Evolutionary conservation across 2,329 filamentous ascomycete genomes (phyloP), one percentile per base, ranked within the genome.

Genomic region (Arthrobotrys pseudoclavata): DNA sequence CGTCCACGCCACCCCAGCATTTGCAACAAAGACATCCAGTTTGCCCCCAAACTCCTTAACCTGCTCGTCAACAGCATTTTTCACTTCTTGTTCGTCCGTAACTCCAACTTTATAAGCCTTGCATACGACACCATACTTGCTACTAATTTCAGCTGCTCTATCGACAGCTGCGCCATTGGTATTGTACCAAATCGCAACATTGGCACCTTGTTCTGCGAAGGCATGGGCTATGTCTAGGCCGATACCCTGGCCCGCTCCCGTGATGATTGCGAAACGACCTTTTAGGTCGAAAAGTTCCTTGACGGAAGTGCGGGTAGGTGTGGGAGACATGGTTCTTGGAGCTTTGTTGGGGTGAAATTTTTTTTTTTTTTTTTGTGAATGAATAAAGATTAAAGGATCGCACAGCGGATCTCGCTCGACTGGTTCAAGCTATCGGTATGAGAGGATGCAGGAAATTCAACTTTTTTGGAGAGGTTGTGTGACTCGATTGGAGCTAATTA

Each of bases 1-100:
- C 7, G 87, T 90, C 91, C 91, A 94, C 0, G 79, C 79, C 66
- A 94, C 90, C 63, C 92, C 92, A 13, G 90, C 90, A 82, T 96
- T 95, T 80, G 92, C 92, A 52, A 94, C 88, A 81, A 95, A 93
- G 80, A 93, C 86, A 81, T 94, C 92, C 7, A 95, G 87, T 4
- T 91, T 88, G 75, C 90, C 90, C 82, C 91, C 90, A 84, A 94
- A 91, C 15, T 94, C 91, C 4, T 78, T 79, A 50, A 90, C 84
- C 79, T 88, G 87, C 6, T 85, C 83, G 76, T 86, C 84, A 47
- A 91, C 85, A 9, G 87, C 85, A 15, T 84, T 82, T 40, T 87
- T 84, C 10, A 90, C 87, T 3, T 85, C 84, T 20, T 87, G 86
- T 79, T 85, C 86, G 2, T 86, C 85, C 31, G 86, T 87, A 7